Percentiles rank a stretch among this genome's conserved stretches.
phyloP scores from a whole-genome alignment of 1,139 yeast species.

The Debaryomyces coudertii region DNA sequence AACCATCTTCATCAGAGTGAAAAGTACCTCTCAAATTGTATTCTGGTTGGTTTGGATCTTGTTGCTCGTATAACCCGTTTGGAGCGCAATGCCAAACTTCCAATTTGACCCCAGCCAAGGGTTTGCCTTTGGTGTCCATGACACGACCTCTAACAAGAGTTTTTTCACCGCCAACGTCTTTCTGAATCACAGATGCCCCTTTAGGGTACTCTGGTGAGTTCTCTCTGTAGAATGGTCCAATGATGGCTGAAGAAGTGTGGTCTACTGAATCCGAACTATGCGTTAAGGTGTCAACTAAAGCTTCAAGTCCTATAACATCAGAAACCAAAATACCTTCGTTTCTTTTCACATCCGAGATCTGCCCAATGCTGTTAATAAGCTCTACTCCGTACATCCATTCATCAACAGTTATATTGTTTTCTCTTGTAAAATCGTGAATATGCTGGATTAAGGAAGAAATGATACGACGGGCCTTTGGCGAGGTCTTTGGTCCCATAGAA shows the following conservation, averaged over 20 bases:
- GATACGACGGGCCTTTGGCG: conserved; percentile 27
- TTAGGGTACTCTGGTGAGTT: conserved; percentile 29
- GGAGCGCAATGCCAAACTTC: conserved; percentile 24
- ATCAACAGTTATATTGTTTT: conserved; percentile 20
- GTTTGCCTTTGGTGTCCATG: conserved; percentile 18
- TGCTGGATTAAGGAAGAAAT: conserved; percentile 25
- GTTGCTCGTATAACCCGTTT: conserved; percentile 21
- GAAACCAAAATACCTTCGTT: conserved; percentile 21
- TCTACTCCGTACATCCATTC: conserved; percentile 21
- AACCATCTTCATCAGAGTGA: conserved; percentile 17
- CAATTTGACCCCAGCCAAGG: conserved; percentile 19
- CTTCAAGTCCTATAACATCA: conserved; percentile 19
- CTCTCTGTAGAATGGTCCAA: conserved; percentile 31
- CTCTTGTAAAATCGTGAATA: conserved; percentile 20
- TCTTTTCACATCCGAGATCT: conserved; percentile 19
- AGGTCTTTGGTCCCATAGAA: conserved; percentile 33
- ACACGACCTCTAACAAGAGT: conserved; percentile 28
- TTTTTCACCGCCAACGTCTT: conserved; percentile 32
- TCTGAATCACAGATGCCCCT: conserved; percentile 32
- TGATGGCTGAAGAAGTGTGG: conserved; percentile 32
- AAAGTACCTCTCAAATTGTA: conserved; percentile 23
- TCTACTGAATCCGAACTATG: conserved; percentile 22
- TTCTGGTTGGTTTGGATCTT: conserved; percentile 28
- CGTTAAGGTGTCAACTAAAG: conserved; percentile 22
- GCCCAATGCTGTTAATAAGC: conserved; percentile 20